These are phyloP conservation scores for Annulohypoxylon bovei DNA, from an alignment of 495 filamentous ascomycete species.

Conservation along the genomic window DNA sequence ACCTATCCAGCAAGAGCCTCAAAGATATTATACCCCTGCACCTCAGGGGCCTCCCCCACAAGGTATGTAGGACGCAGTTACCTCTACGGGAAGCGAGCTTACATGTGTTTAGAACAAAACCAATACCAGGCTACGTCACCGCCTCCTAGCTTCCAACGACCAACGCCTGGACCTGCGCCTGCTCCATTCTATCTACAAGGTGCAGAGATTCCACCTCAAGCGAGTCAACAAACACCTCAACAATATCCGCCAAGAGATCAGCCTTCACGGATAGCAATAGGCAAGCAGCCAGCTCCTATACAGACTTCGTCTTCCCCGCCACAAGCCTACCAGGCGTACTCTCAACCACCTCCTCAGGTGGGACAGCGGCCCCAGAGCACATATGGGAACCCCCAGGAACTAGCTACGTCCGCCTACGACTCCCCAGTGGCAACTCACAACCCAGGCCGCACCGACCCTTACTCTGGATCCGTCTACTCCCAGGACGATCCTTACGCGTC, in stretches of 20 bases:
- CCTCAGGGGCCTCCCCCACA: constrained; percentile 50
- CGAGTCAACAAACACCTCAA: constrained; percentile 42
- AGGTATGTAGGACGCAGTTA: constrained; percentile 38
- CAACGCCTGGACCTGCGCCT: constrained; percentile 48
- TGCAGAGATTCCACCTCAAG: constrained; percentile 54
- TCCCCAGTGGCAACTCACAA: constrained; percentile 74
- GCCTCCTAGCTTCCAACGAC: constrained; percentile 59
- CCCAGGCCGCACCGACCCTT: constrained; percentile 56
- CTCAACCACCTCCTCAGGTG: constrained; percentile 54
- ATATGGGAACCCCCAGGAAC: constrained; percentile 81
- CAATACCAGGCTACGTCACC: constrained; percentile 59
- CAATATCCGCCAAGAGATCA: constrained; percentile 55
- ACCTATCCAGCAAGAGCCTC: constrained; percentile 66
- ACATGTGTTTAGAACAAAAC: constrained; percentile 44
- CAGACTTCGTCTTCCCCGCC: constrained; percentile 57
- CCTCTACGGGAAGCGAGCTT: constrained; percentile 43
- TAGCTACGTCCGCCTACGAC: constrained; percentile 85
- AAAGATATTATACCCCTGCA: constrained; percentile 76
- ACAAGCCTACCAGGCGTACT: constrained; percentile 54
- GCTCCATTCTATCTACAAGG: constrained; percentile 60
- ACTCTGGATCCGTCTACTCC: constrained; percentile 68
- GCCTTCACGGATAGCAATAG: constrained; percentile 53
- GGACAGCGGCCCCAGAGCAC: constrained; percentile 73
- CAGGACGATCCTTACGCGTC: constrained; percentile 64
- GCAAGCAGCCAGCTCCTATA: constrained; percentile 58